A percentile compares a stretch with the other conserved stretches of the same genome.
Evolutionary conservation across 139 green algal genomes (phyloP).

Genomic region (Coccomyxa sp.): DNA sequence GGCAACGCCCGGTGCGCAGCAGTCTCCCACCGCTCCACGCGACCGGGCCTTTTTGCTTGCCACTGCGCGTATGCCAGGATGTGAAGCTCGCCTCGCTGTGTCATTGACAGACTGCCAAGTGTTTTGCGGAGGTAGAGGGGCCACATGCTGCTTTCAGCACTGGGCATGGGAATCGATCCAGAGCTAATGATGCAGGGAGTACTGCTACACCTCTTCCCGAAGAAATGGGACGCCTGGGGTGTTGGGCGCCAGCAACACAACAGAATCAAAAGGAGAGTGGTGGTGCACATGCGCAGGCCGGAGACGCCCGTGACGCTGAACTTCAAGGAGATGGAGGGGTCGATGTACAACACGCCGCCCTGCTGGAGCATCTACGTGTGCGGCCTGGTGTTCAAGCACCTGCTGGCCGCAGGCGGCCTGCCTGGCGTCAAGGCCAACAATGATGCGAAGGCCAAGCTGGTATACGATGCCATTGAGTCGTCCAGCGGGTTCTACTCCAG

Average conservation of each 20-base stretch:
- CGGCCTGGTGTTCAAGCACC: constrained; percentile 94
- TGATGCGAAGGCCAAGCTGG: constrained; percentile 59
- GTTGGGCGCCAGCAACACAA: too few relatives aligned
- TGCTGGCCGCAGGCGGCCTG: constrained; percentile 57
- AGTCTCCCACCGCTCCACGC: neutral
- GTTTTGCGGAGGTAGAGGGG: too few relatives aligned
- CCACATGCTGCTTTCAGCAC: too few relatives aligned
- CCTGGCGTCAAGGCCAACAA: constrained; percentile 27
- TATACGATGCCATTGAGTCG: constrained; percentile 83
- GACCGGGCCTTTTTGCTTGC: too few relatives aligned
- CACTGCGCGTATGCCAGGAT: too few relatives aligned
- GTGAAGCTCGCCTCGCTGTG: too few relatives aligned
- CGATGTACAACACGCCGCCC: constrained; percentile 98
- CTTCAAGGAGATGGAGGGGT: constrained; percentile 86
- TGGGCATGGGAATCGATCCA: too few relatives aligned
- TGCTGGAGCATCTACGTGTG: constrained; percentile 98
- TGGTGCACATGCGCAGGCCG: constrained; percentile 23
- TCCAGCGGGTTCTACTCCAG: constrained; percentile 87
- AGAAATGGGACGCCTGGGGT: too few relatives aligned
- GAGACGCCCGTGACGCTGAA: constrained; percentile 90
- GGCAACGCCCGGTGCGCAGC: constrained; percentile 62
- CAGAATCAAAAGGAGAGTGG: neutral
- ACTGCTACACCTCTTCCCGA: too few relatives aligned
- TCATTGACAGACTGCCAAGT: too few relatives aligned
- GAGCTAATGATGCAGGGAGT: too few relatives aligned